Evolutionary conservation across 140 eudicot species (phyloP).

Genomic region (Bidens hawaiensis): DNA sequence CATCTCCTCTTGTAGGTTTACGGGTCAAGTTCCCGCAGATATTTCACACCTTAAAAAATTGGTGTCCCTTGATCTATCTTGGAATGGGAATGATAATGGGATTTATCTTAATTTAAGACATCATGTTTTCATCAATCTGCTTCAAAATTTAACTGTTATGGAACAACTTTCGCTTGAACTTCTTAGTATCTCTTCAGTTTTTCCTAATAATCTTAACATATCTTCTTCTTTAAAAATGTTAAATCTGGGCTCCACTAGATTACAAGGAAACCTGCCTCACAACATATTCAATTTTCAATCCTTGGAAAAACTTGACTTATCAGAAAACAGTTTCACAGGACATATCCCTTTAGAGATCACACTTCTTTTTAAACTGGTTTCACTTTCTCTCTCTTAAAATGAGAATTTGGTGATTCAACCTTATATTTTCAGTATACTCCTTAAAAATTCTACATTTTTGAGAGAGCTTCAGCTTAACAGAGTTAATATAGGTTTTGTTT

Average conservation of each 20-base stretch:
- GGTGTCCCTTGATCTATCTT: too few relatives aligned
- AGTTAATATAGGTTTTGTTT: not conserved
- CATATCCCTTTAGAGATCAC: not conserved
- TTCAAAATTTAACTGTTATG: conserved; percentile 8
- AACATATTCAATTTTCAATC: conserved; percentile 6
- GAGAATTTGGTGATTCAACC: not conserved
- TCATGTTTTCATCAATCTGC: not conserved
- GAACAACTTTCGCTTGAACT: not conserved
- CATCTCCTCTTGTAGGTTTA: too few relatives aligned
- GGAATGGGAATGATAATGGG: too few relatives aligned
- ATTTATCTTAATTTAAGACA: too few relatives aligned
- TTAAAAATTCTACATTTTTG: conserved; percentile 17
- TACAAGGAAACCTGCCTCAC: conserved; percentile 4
- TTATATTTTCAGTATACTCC: not conserved
- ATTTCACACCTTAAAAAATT: too few relatives aligned
- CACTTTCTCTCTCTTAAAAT: not conserved
- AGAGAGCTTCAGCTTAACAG: not conserved
- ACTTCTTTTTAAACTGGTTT: not conserved
- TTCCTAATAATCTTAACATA: conserved; percentile 5
- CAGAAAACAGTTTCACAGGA: not conserved
- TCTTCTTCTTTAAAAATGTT: conserved; percentile 6
- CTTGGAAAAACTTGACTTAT: conserved; percentile 3
- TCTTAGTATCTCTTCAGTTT: not conserved
- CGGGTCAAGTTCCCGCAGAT: too few relatives aligned
- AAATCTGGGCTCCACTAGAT: not conserved